Evolutionary conservation across 179 eudicot species (phyloP).

Genomic region (Amaranthus tricolor): DNA sequence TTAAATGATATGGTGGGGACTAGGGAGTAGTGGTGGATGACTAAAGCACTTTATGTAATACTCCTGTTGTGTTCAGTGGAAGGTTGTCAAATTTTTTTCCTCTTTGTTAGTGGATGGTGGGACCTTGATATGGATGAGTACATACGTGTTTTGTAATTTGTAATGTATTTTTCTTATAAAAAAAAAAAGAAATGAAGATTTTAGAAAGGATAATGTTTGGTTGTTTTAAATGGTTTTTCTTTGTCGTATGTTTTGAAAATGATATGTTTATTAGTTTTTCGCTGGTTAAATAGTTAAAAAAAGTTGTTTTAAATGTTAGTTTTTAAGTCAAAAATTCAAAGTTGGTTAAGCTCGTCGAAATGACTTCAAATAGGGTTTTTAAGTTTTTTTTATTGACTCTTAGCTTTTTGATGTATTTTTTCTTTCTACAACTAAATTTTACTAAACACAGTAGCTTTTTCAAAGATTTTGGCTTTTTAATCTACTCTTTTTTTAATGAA

Average conservation of each 20-base stretch:
- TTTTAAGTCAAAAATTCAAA: no score
- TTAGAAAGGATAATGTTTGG: slow-evolving; percentile 33
- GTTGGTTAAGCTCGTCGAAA: no score
- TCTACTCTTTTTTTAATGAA: no score
- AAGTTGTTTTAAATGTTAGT: no score
- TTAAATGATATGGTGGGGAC: slow-evolving; percentile 33
- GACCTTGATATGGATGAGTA: slow-evolving; percentile 42
- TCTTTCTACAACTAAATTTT: no score
- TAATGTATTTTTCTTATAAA: slow-evolving; percentile 19
- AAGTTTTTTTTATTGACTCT: no score
- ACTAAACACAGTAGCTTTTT: no score
- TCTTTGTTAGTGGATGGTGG: slow-evolving; percentile 52
- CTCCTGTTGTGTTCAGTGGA: slow-evolving; percentile 30
- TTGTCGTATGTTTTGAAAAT: background rate
- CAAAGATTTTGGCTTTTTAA: no score
- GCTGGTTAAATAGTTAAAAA: no score
- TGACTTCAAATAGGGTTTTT: no score
- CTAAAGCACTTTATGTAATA: slow-evolving; percentile 44
- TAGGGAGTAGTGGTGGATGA: slow-evolving; percentile 46
- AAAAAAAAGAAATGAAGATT: slow-evolving; percentile 32
- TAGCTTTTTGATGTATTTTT: no score
- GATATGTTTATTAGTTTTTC: no score
- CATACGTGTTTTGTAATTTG: slow-evolving; percentile 35
- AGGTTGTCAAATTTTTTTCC: slow-evolving; percentile 27
- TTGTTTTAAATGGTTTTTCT: slow-evolving; percentile 11